Evolutionary conservation across 75 land plant species (phyloP), one percentile per base, ranked within the genome.

Genomic region (Selaginella tamariscina): DNA sequence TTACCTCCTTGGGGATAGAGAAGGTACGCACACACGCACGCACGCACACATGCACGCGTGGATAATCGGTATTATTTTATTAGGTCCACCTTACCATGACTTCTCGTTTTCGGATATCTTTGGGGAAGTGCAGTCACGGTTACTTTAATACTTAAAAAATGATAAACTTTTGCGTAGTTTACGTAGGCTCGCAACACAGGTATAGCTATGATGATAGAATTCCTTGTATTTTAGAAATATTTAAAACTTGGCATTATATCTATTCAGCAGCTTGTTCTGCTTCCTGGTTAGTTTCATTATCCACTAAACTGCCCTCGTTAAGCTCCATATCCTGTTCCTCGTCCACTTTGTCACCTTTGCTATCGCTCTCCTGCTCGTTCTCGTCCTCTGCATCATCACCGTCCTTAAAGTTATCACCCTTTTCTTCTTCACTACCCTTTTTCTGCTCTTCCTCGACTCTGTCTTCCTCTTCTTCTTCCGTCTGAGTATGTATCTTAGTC

Each of bases 1-100:
- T 70, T 85, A 89, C 70, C 72, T 93, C 62, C 75, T 93, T 20
- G 79, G 78, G 54, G 86, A 72, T 55, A 84, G 82, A 71, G 85
- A 89, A 75, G 96, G 94, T 84, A 72, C 32, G 55, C 21, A 59
- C 21, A 59, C 21, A 59, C 21, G 26, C 21, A 59, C 21, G 21
- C 21, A 59, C 21, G 21, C 21, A 21, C 26, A n/a, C 21, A 21
- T 59, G 21, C 21, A 59, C 26, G n/a, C 21, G 21, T 59, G 26
- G 9, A 59, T 59, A 59, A 8, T 39, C 18, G 21, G 2, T 55
- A 32, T 26, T 54, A 27, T 24, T 62, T 27, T 1, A 27, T 21
- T n/a, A 91, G 96, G 97, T 63, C 89, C 87, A 24, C 93, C 93
- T 0, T 92, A 80, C 69, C 97, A 88, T 73, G 97, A 92, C 70